Evolutionary conservation across 2,329 filamentous ascomycete species (phyloP).

Genomic region (Echinosphaeria canescens): DNA sequence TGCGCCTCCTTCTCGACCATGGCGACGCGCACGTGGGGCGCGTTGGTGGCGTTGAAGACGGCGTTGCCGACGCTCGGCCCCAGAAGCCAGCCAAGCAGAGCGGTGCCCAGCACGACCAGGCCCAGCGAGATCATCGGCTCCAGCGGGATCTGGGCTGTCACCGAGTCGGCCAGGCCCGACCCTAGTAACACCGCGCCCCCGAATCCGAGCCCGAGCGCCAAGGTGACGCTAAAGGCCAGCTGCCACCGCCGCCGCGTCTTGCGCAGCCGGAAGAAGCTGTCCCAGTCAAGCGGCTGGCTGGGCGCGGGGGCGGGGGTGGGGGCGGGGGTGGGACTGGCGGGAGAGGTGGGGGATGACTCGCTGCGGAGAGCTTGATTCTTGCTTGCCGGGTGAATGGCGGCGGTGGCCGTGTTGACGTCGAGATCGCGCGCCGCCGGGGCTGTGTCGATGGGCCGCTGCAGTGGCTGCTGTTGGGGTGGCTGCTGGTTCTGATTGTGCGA

Average conservation of each 20-base stretch:
- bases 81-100: constrained; percentile 69
- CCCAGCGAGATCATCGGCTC: constrained; percentile 79
- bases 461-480: too few species aligned
- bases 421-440: too few species aligned
- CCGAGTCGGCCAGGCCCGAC: constrained; percentile 47
- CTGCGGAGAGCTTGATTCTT: too few species aligned
- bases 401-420: too few species aligned
- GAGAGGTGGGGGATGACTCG: neutral
- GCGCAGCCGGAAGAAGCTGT: constrained; percentile 80
- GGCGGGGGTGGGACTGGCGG: constrained; percentile 6
- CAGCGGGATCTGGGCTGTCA: constrained; percentile 52
- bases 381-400: too few species aligned
- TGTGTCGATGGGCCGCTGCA: too few species aligned
- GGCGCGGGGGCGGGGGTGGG: constrained; percentile 8
- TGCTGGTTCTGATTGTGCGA: too few species aligned
- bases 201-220: constrained; percentile 37
- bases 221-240: constrained; percentile 51
- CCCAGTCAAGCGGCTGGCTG: constrained; percentile 48
- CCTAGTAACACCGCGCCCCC: constrained; percentile 45
- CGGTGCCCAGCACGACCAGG: constrained; percentile 53
- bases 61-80: constrained; percentile 67
- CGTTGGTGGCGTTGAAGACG: constrained; percentile 58
- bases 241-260: constrained; percentile 70
- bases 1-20: constrained; percentile 78
- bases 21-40: constrained; percentile 43